Evolutionary conservation across 2,329 filamentous ascomycete genomes (phyloP).

Genomic region (Bipolaris victoriae): DNA sequence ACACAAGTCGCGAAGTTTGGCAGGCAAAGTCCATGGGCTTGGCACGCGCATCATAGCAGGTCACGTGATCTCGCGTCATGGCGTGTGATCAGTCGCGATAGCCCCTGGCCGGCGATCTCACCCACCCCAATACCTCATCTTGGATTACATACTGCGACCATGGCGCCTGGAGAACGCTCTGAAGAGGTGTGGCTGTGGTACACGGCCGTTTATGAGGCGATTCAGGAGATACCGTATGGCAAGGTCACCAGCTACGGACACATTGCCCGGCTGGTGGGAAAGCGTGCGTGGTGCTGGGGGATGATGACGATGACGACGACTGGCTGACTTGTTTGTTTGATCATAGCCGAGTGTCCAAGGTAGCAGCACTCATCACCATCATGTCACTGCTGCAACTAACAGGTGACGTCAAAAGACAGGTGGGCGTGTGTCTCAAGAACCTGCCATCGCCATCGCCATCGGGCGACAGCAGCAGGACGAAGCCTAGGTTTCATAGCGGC

Average conservation of each 20-base stretch:
- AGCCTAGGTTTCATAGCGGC: constrained; percentile 66
- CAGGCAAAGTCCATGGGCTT: constrained; percentile 13
- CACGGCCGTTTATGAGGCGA: constrained; percentile 77
- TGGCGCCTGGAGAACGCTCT: constrained; percentile 64
- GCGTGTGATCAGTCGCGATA: constrained; percentile 19
- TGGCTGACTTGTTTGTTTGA: constrained; percentile 29
- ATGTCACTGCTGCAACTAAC: constrained; percentile 45
- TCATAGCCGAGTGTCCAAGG: constrained; percentile 56
- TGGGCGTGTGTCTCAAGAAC: constrained; percentile 89
- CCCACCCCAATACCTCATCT: constrained; percentile 1
- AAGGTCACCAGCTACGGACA: constrained; percentile 88
- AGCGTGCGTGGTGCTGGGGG: constrained; percentile 60
- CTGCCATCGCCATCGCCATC: constrained; percentile 66
- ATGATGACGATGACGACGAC: constrained; percentile 19
- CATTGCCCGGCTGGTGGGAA: constrained; percentile 74
- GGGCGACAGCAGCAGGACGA: constrained; percentile 50
- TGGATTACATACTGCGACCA: constrained; percentile 39
- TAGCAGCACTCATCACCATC: constrained; percentile 31
- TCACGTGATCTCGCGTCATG: constrained; percentile 36
- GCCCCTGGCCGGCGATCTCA: constrained; percentile 1
- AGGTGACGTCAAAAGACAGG: constrained; percentile 65
- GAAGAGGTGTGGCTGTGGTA: constrained; percentile 79
- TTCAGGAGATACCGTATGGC: constrained; percentile 83
- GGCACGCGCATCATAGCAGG: constrained; percentile 8
- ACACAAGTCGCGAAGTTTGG: constrained; percentile 4